Evolutionary conservation across 1,284 basidiomycete genomes (phyloP).

Genomic region (Trichosporon ovoides): DNA sequence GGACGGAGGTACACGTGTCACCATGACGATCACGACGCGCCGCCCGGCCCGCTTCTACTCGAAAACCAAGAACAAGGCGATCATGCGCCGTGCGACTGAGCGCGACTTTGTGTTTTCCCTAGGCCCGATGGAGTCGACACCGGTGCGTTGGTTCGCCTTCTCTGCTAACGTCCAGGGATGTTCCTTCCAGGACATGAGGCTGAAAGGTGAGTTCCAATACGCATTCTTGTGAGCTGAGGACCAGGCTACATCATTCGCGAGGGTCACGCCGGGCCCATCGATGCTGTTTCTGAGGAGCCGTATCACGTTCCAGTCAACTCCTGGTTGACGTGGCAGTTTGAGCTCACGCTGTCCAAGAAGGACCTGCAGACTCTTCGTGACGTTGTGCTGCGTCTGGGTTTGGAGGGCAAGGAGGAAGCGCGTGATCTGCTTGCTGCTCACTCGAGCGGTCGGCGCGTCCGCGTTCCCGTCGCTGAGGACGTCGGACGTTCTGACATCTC

Average conservation of each 20-base stretch:
- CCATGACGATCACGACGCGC: slow-evolving; percentile 17
- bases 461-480: slow-evolving; percentile 3
- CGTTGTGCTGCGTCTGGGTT: slow-evolving; percentile 10
- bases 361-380: not conserved
- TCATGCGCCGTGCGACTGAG: slow-evolving; percentile 19
- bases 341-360: slow-evolving; percentile 9
- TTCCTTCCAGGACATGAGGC: slow-evolving; percentile 16
- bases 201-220: slow-evolving; percentile 2
- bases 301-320: slow-evolving; percentile 11
- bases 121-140: slow-evolving; percentile 11
- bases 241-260: slow-evolving; percentile 21
- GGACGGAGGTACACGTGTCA: slow-evolving; percentile 4
- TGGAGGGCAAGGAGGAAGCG: slow-evolving; percentile 8
- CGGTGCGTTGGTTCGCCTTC: not conserved
- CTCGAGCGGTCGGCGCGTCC: not conserved
- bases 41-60: slow-evolving; percentile 22
- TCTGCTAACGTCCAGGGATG: slow-evolving; percentile 9
- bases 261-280: slow-evolving; percentile 21
- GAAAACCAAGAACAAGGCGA: slow-evolving; percentile 3
- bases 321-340: slow-evolving; percentile 23
- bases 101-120: slow-evolving; percentile 21
- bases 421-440: slow-evolving; percentile 7
- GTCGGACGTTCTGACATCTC: not conserved
- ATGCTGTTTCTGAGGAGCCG: slow-evolving; percentile 9
- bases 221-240: not conserved